Evolutionary conservation across 805 yeast genomes (phyloP).

Genomic region (Yamadazyma endophytica): DNA sequence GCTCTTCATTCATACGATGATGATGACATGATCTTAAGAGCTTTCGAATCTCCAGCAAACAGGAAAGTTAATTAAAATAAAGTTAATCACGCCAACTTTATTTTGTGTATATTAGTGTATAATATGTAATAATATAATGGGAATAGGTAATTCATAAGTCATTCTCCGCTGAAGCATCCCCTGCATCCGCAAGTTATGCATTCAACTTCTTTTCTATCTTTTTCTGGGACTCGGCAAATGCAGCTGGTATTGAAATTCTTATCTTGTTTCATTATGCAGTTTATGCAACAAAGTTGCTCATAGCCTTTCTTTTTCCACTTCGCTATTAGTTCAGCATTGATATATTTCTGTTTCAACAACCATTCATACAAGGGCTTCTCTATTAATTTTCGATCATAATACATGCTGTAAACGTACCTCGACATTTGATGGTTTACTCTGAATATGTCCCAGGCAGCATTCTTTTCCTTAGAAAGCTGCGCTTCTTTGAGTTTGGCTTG

Average conservation of each 20-base stretch:
- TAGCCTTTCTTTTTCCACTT: slow-evolving; percentile 83
- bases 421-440: slow-evolving; percentile 72
- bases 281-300: slow-evolving; percentile 78
- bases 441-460: slow-evolving; percentile 65
- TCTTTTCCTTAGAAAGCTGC: slow-evolving; percentile 45
- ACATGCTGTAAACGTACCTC: slow-evolving; percentile 69
- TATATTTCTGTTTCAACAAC: slow-evolving; percentile 62
- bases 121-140: not conserved
- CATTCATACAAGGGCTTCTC: slow-evolving; percentile 67
- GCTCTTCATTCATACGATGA: slow-evolving; percentile 39
- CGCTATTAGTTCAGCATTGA: slow-evolving; percentile 69
- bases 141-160: too few species aligned
- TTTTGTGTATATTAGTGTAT: slow-evolving; percentile 6
- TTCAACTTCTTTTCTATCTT: slow-evolving; percentile 31
- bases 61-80: slow-evolving; percentile 1
- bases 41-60: slow-evolving; percentile 25
- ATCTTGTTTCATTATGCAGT: slow-evolving; percentile 65
- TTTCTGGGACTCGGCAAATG: slow-evolving; percentile 75
- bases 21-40: slow-evolving; percentile 42
- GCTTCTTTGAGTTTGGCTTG: slow-evolving; percentile 53
- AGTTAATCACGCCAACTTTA: not conserved
- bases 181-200: slow-evolving; percentile 82
- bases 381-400: slow-evolving; percentile 66
- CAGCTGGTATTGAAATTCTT: slow-evolving; percentile 67
- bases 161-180: slow-evolving; percentile 80